Percentiles rank a stretch among this genome's conserved stretches.
Evolutionary conservation across 2,329 filamentous ascomycete species (phyloP).

Genomic region (Ophiognomonia clavigignenti-juglandacearum): DNA sequence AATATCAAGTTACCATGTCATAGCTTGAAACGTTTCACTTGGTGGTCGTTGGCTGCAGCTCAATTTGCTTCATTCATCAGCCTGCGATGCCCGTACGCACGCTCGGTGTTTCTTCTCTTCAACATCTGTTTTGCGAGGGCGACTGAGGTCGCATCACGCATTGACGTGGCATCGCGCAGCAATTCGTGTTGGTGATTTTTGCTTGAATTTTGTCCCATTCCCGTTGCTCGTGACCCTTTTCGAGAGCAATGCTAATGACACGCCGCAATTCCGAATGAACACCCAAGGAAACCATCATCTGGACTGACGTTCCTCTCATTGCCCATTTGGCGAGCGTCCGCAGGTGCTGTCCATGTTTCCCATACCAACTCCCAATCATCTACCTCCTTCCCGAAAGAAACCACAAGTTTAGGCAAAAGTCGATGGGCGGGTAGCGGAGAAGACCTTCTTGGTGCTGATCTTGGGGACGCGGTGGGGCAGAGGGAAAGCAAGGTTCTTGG

Average conservation of each 20-base stretch:
- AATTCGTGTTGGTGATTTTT: too few relatives aligned
- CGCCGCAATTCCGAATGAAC: conserved; percentile 59
- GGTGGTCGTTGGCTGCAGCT: too few relatives aligned
- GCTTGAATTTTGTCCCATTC: conserved; percentile 37
- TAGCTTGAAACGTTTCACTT: too few relatives aligned
- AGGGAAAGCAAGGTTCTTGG: conserved; percentile 96
- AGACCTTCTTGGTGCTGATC: conserved; percentile 81
- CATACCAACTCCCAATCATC: conserved; percentile 8
- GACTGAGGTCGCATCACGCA: too few relatives aligned
- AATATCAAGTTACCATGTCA: too few relatives aligned
- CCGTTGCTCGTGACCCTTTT: conserved; percentile 28
- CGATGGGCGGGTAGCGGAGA: conserved; percentile 85
- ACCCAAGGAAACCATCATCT: conserved; percentile 49
- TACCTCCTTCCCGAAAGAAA: conserved; percentile 39
- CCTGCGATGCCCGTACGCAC: too few relatives aligned
- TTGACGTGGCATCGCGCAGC: too few relatives aligned
- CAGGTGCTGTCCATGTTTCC: conserved; percentile 24
- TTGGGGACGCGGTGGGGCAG: conserved; percentile 93
- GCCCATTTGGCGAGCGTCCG: not conserved
- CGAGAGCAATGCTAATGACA: conserved; percentile 51
- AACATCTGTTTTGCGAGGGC: too few relatives aligned
- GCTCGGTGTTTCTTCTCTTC: too few relatives aligned
- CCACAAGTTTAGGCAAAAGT: conserved; percentile 83
- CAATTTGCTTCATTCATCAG: too few relatives aligned
- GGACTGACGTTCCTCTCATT: conserved; percentile 1